A percentile compares a stretch with the other conserved stretches of the same genome.
Conservation (phyloP, 2,329 filamentous ascomycete genomes). For the Colletotrichum lindemuthianum region DNA sequence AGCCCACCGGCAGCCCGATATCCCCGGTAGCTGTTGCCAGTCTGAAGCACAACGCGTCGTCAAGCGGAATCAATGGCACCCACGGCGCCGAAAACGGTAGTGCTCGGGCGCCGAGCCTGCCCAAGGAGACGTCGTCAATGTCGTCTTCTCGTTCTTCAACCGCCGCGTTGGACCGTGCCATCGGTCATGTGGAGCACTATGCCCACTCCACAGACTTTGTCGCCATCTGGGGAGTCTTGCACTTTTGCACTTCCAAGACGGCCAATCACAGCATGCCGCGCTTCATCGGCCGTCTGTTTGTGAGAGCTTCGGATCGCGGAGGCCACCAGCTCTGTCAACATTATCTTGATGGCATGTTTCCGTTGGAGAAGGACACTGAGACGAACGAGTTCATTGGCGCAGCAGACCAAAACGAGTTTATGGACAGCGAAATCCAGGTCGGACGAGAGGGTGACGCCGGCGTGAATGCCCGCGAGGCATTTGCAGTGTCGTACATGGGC, state of each 20-base stretch:
- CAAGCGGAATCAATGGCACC: background rate
- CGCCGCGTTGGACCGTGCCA: conserved; percentile 59
- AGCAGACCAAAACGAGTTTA: conserved; percentile 65
- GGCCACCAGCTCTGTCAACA: conserved; percentile 69
- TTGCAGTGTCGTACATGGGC: conserved; percentile 59
- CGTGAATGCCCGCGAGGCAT: conserved; percentile 56
- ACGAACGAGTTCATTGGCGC: conserved; percentile 55
- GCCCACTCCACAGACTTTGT: conserved; percentile 80
- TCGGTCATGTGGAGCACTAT: conserved; percentile 83
- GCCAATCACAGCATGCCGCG: conserved; percentile 61
- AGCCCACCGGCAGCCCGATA: conserved; percentile 17
- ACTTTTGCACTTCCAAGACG: conserved; percentile 57
- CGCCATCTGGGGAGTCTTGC: conserved; percentile 77
- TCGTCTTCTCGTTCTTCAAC: conserved; percentile 49
- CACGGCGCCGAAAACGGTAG: conserved; percentile 3
- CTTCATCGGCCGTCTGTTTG: conserved; percentile 71
- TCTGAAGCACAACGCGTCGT: too few relatives aligned
- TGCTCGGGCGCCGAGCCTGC: conserved; percentile 14
- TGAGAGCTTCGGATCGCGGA: conserved; percentile 49
- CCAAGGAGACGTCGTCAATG: conserved; percentile 41
- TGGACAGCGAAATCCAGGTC: conserved; percentile 65
- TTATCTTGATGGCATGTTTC: conserved; percentile 72
- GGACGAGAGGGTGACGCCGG: conserved; percentile 56
- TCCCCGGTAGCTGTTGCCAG: conserved; percentile 8
- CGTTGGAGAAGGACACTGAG: conserved; percentile 54